Evolutionary conservation across 225 moss, liverwort and hornwort species (phyloP).

Genomic region (Physcomitrium patens): DNA sequence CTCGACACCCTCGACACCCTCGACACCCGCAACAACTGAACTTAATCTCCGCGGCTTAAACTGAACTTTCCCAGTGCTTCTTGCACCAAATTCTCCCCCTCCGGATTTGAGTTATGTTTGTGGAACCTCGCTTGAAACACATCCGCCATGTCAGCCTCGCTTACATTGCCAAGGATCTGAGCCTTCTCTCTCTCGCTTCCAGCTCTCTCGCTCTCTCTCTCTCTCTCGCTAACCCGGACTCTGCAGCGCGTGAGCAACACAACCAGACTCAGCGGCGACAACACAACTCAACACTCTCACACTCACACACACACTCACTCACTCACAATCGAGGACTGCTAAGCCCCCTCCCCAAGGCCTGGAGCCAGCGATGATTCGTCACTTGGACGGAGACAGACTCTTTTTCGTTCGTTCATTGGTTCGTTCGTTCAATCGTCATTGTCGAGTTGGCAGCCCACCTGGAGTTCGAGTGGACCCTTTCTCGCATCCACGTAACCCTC

Average conservation of each 20-base stretch:
- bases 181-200: neutral
- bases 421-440: no score
- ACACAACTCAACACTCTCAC: no score
- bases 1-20: neutral
- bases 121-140: neutral
- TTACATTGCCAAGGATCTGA: neutral
- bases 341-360: no score
- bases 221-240: neutral
- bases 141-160: neutral
- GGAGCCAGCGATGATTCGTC: no score
- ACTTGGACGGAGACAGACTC: no score
- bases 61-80: neutral
- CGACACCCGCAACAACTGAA: neutral
- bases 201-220: no score
- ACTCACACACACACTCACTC: no score
- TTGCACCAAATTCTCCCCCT: conserved; percentile 9
- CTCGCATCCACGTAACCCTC: no score
- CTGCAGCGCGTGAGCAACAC: neutral
- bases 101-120: neutral
- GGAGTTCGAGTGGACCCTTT: no score
- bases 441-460: no score
- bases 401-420: no score
- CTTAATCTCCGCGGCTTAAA: neutral
- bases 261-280: neutral
- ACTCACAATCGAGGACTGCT: no score